Evolutionary conservation across 129 eudicot genomes (phyloP), one percentile per base, ranked within the genome.

Genomic region (Centaurea solstitialis): DNA sequence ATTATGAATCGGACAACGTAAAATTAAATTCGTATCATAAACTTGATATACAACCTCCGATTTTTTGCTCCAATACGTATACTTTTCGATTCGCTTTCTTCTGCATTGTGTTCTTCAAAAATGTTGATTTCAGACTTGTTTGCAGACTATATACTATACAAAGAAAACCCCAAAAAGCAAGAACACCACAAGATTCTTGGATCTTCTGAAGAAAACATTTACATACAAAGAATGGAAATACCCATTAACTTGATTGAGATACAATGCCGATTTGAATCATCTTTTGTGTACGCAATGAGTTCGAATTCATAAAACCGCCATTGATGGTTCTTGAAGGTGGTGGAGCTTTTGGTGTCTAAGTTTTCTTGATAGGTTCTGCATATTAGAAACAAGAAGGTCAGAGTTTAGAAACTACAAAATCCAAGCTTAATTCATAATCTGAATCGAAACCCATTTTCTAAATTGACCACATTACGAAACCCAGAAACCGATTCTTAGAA

Each of bases 141-240:
- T 86, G 81, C 79, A 78, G 84, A 86, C 86, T 77, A 68, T 59
- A 82, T 47, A 82, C 90, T 82, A 85, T 88, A 83, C 87, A 89
- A 53, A 68, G 35, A 80, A 82, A 86, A 76, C 87, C 73, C 69
- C 83, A 17, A 79, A 79, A 80, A 87, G 77, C 90, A 84, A 77
- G 82, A 80, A 85, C 85, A 87, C 90, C 82, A 24, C 80, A 81
- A 74, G 23, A 79, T 59, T 67, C 72, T 70, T 30, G 17, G 68
- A 86, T 70, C 74, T 78, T 78, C 88, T 83, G 81, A 75, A 66
- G 72, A 30, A 77, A 84, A 85, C 76, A 83, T 88, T 81, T 88
- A 92, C 90, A 86, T 87, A 86, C 85, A 84, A 83, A 81, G 86
- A 81, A 80, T 71, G 84, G 80, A 83, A 81, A 76, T 73, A 45